Conservation (phyloP, 192 early-diverging fungal species). For the Coemansia sp. region DNA sequence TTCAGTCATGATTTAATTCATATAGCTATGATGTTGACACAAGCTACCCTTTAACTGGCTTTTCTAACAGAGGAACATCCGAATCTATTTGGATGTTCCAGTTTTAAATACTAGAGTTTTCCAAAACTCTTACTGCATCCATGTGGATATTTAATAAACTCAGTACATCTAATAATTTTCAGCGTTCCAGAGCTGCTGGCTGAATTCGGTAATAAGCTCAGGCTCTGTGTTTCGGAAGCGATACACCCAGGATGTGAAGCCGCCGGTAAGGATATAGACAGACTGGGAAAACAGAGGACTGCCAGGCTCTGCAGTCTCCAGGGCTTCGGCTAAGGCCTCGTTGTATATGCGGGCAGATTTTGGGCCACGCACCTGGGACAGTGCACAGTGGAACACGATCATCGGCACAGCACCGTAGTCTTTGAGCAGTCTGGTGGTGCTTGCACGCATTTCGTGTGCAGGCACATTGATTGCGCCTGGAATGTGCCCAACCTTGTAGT, state of each 20-base stretch:
- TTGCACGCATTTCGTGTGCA: constrained; percentile 58
- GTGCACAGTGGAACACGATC: constrained; percentile 84
- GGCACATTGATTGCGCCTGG: constrained; percentile 75
- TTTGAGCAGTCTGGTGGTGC: constrained; percentile 45
- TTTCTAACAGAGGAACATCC: no score
- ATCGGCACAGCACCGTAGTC: constrained; percentile 61
- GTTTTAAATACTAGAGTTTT: no score
- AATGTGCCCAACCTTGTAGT: constrained; percentile 74
- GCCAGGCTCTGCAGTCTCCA: constrained; percentile 7
- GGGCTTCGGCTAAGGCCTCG: constrained; percentile 41
- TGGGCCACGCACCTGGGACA: constrained; percentile 82
- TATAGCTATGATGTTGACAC: no score
- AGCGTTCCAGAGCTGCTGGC: constrained; percentile 52
- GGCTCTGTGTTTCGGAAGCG: constrained; percentile 57
- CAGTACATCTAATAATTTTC: no score
- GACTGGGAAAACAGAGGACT: constrained; percentile 34
- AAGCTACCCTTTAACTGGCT: no score
- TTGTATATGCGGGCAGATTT: constrained; percentile 67
- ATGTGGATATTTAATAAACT: no score
- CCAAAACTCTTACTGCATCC: no score
- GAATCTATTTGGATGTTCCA: no score
- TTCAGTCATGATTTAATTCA: no score
- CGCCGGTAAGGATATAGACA: constrained; percentile 63
- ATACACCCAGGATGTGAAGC: constrained; percentile 66
- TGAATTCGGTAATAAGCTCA: constrained; percentile 62